Evolutionary conservation across 2,329 filamentous ascomycete genomes (phyloP).

Genomic region (Fusarium sp.): DNA sequence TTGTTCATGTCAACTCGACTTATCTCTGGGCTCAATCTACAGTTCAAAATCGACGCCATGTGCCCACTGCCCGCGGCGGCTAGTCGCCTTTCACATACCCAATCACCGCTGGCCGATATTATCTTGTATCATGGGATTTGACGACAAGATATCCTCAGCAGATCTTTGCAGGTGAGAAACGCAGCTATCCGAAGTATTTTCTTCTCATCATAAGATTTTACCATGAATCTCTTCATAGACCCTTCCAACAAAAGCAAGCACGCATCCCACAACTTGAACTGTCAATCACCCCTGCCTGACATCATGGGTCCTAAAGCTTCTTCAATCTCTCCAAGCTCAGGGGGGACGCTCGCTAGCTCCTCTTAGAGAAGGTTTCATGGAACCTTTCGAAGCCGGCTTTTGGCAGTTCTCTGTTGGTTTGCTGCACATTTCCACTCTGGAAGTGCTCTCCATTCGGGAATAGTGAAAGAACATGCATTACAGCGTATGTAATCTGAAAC

Average conservation of each 20-base stretch:
- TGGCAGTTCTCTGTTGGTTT: slow-evolving; percentile 7
- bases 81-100: slow-evolving; percentile 5
- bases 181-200: slow-evolving; percentile 5
- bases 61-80: slow-evolving; percentile 24
- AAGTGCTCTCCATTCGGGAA: slow-evolving; percentile 7
- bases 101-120: slow-evolving; percentile 15
- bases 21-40: slow-evolving; percentile 28
- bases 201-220: neutral
- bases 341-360: slow-evolving; percentile 28
- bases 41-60: slow-evolving; percentile 19
- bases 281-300: slow-evolving; percentile 36
- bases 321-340: slow-evolving; percentile 39
- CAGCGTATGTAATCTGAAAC: slow-evolving; percentile 29
- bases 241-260: slow-evolving; percentile 17
- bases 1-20: neutral
- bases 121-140: slow-evolving; percentile 3
- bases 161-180: slow-evolving; percentile 14
- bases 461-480: slow-evolving; percentile 15
- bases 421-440: slow-evolving; percentile 15
- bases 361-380: slow-evolving; percentile 44
- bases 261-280: neutral
- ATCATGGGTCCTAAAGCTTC: slow-evolving; percentile 35
- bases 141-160: neutral
- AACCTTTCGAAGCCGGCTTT: slow-evolving; percentile 35
- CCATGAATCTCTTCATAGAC: neutral